Conservation (phyloP, 2,329 filamentous ascomycete species). For the Xylaria sp. region DNA sequence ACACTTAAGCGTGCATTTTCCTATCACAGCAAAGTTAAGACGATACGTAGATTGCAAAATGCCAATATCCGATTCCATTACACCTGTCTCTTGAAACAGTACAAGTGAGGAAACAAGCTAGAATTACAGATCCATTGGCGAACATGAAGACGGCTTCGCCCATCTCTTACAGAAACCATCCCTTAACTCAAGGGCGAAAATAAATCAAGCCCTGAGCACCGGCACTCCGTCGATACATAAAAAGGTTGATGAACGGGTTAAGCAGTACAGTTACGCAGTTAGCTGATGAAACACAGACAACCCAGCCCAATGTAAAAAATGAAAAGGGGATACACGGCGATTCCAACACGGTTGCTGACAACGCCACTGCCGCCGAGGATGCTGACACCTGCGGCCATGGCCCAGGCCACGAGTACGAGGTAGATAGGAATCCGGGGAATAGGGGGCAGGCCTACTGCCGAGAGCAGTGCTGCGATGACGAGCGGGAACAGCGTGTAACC, state of each 20-base stretch:
- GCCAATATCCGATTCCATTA: constrained; percentile 12
- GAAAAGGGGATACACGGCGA: constrained; percentile 94
- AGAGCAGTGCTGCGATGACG: constrained; percentile 90
- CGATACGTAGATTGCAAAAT: constrained; percentile 16
- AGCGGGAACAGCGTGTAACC: constrained; percentile 98
- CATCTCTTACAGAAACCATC: background rate
- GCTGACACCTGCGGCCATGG: constrained; percentile 92
- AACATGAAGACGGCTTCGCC: constrained; percentile 1
- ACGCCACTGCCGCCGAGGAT: constrained; percentile 96
- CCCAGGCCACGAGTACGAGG: constrained; percentile 88
- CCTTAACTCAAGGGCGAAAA: background rate
- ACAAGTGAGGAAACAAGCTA: constrained; percentile 14
- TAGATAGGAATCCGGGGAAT: constrained; percentile 92
- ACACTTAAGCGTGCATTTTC: background rate
- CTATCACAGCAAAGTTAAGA: constrained; percentile 9
- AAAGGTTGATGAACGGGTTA: constrained; percentile 1
- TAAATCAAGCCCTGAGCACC: background rate
- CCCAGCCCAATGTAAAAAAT: constrained; percentile 95
- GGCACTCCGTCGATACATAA: constrained; percentile 6
- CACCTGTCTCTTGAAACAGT: constrained; percentile 4
- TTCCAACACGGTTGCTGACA: constrained; percentile 90
- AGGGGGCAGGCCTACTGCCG: constrained; percentile 80
- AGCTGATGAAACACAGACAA: constrained; percentile 97
- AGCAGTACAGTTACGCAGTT: constrained; percentile 48
- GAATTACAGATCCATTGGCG: constrained; percentile 27